Evolutionary conservation across 371 early-diverging fungal genomes (phyloP).

Genomic region (Rhizomucor miehei): DNA sequence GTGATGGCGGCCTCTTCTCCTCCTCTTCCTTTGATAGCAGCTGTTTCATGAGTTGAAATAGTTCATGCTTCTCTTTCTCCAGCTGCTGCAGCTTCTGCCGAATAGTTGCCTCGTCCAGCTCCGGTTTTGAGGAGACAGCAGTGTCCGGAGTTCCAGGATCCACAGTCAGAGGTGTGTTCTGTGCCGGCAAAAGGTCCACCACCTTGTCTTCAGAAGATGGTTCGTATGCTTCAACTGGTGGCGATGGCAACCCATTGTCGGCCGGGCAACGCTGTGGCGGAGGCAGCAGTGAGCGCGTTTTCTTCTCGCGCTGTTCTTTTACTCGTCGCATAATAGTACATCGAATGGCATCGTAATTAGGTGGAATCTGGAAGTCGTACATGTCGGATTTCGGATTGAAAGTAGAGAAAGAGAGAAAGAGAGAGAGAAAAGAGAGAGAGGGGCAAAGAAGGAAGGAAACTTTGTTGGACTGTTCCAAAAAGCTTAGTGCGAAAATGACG

Average conservation of each 20-base stretch:
- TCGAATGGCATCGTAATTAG: slow-evolving; percentile 35
- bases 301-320: slow-evolving; percentile 24
- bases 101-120: slow-evolving; percentile 21
- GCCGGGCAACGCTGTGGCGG: slow-evolving; percentile 10
- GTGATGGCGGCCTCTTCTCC: slow-evolving; percentile 1
- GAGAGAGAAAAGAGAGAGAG: slow-evolving; percentile 6
- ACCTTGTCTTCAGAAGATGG: slow-evolving; percentile 5
- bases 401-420: background rate
- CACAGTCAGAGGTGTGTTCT: background rate
- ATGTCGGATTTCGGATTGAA: slow-evolving; percentile 5
- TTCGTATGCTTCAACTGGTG: slow-evolving; percentile 34
- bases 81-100: slow-evolving; percentile 29
- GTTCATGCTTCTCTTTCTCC: slow-evolving; percentile 35
- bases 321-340: slow-evolving; percentile 30
- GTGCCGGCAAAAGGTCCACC: background rate
- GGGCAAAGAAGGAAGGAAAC: slow-evolving; percentile 4
- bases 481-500: no score
- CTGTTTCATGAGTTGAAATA: slow-evolving; percentile 41
- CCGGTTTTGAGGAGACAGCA: slow-evolving; percentile 3
- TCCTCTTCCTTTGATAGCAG: slow-evolving; percentile 18
- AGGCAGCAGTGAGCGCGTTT: slow-evolving; percentile 3
- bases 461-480: background rate
- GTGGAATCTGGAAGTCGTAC: slow-evolving; percentile 33
- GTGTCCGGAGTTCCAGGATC: background rate
- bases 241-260: slow-evolving; percentile 41